phyloP scores from a whole-genome alignment of 2,329 filamentous ascomycete genomes.

The Monosporascus cannonballus region DNA sequence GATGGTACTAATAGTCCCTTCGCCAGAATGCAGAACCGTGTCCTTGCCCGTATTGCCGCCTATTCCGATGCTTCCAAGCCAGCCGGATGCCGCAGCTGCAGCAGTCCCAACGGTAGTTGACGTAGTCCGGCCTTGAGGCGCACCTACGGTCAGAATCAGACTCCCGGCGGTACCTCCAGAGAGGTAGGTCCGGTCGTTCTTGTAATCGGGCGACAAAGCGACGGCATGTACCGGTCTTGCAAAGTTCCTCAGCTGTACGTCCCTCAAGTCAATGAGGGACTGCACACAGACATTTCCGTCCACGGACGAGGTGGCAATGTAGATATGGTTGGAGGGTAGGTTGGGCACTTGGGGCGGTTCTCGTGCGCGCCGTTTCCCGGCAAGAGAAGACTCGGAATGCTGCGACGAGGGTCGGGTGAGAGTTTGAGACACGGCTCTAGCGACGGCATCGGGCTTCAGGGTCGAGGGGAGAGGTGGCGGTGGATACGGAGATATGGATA shows the following conservation, averaged over 20 bases:
- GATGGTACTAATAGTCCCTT: constrained; percentile 84
- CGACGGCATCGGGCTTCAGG: constrained; percentile 34
- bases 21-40: constrained; percentile 80
- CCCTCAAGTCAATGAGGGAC: constrained; percentile 78
- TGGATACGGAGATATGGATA: constrained; percentile 86
- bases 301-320: constrained; percentile 88
- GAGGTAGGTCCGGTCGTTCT: constrained; percentile 78
- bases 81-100: constrained; percentile 77
- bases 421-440: constrained; percentile 29
- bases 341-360: constrained; percentile 57
- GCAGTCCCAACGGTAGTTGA: constrained; percentile 83
- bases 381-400: constrained; percentile 38
- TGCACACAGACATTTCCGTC: constrained; percentile 94
- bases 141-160: constrained; percentile 79
- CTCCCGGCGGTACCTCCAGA: constrained; percentile 87
- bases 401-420: constrained; percentile 29
- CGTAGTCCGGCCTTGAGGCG: constrained; percentile 72
- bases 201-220: constrained; percentile 91
- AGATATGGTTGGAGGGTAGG: constrained; percentile 82
- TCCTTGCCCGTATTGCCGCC: constrained; percentile 76
- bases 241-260: constrained; percentile 90
- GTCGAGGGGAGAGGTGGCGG: constrained; percentile 50
- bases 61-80: constrained; percentile 84
- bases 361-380: constrained; percentile 23
- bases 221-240: constrained; percentile 88